Evolutionary conservation across 805 yeast genomes (phyloP), one percentile per base, ranked within the genome.

Genomic region (Saturnispora saitoi): DNA sequence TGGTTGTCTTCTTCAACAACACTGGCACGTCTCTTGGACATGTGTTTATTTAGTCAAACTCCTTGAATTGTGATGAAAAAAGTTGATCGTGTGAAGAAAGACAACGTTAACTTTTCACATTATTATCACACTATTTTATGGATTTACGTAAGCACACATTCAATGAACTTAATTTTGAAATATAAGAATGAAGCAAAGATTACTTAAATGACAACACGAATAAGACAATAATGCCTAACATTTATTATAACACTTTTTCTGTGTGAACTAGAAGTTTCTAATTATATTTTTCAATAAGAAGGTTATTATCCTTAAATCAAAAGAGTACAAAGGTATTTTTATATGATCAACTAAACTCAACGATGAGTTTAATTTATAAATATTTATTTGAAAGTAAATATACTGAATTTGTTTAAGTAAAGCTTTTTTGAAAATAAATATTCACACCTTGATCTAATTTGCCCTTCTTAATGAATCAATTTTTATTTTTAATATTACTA

Each of bases 21-120:
- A 32, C 40, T 32, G 26, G 41, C 44, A 29, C 48, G 48, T 39
- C 48, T 46, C 32, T 46, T 46, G 9, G 48, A 45, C 48, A 45
- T 45, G 20, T 24, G n/a, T 11, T 8, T 11, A 6, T 4, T 15
- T 30, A 9, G n/a, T 9, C 5, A 24, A 24, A 24, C 9, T 6
- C n/a, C 11, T 37, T 9, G 10, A 20, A 22, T 10, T 15, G 29
- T 24, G n/a, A 12, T 24, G 11, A 12, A n/a, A 22, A 4, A 9
- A n/a, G 22, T 20, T 12, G 8, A 20, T 12, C 29, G 26, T 37
- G 28, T 14, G 7, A 10, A 11, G 12, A 22, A 22, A 37, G 24
- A 37, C 17, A 15, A 19, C 22, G 14, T n/a, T 14, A 15, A 32
- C n/a, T 34, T 34, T 34, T 34, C 28, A 24, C 28, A 6, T 24